These are phyloP conservation scores for Exsudoporus frostii DNA, from an alignment of 768 basidiomycete species.

Conservation along the genomic window DNA sequence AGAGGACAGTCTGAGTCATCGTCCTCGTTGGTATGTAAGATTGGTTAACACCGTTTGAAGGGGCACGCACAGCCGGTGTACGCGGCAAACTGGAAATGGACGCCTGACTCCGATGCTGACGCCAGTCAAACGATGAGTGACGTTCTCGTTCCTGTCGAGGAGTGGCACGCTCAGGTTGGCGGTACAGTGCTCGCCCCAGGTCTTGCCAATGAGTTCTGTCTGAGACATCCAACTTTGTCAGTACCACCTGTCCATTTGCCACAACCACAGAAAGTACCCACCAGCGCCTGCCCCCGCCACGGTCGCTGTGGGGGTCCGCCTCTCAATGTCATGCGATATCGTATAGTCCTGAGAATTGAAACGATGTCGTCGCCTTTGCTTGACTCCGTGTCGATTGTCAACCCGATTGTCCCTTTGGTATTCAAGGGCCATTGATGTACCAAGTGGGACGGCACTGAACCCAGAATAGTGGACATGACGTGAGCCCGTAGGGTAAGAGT, in stretches of 20 bases:
- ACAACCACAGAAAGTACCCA: slow-evolving; percentile 1
- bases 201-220: slow-evolving; percentile 1
- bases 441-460: not conserved
- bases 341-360: not conserved
- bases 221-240: slow-evolving; percentile 1
- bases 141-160: slow-evolving; percentile 1
- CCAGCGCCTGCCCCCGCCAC: slow-evolving; percentile 1
- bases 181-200: not conserved
- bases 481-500: not conserved
- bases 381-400: not conserved
- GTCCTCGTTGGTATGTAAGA: not conserved
- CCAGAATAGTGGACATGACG: slow-evolving; percentile 2
- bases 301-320: not conserved
- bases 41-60: not conserved
- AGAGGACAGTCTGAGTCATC: not conserved
- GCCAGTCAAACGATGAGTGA: not conserved
- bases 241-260: not conserved
- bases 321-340: not conserved
- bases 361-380: not conserved
- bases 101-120: not conserved
- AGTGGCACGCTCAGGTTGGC: not conserved
- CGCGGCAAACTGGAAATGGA: not conserved
- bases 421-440: not conserved
- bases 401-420: not conserved
- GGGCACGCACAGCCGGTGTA: not conserved